These are phyloP conservation scores for Cutaneotrichosporon dermatis DNA, from an alignment of 1,284 basidiomycete genomes.

Conservation along the genomic window DNA sequence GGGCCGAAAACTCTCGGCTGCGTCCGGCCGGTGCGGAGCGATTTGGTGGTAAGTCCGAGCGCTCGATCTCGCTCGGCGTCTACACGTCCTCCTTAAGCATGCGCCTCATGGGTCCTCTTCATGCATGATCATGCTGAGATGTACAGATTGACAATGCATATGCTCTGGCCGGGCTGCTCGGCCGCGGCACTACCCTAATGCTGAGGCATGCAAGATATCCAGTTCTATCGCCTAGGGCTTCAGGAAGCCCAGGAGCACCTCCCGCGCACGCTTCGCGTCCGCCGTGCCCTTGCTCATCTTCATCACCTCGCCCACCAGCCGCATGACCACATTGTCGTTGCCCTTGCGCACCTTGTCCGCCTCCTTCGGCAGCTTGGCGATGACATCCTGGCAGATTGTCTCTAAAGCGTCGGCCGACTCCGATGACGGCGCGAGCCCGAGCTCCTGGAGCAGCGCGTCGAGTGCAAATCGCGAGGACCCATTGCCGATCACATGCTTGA, in stretches of 20 bases:
- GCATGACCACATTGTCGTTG: constrained; percentile 75
- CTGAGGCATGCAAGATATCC: neutral
- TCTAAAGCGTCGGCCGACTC: constrained; percentile 49
- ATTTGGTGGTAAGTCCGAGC: no score
- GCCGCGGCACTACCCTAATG: no score
- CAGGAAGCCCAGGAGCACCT: constrained; percentile 34
- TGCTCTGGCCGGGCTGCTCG: no score
- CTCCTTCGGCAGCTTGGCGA: constrained; percentile 66
- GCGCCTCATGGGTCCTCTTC: no score
- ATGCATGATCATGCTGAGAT: no score
- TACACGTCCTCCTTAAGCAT: no score
- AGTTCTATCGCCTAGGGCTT: neutral
- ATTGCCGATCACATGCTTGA: constrained; percentile 59
- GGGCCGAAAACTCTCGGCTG: neutral
- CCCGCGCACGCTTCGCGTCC: constrained; percentile 54
- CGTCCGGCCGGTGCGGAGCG: no score
- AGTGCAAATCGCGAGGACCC: constrained; percentile 13
- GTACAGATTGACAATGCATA: no score
- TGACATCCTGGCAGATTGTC: constrained; percentile 59
- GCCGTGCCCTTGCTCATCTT: constrained; percentile 72
- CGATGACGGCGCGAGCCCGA: constrained; percentile 23
- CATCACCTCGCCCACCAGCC: constrained; percentile 87
- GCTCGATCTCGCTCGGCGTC: no score
- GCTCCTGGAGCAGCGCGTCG: constrained; percentile 50
- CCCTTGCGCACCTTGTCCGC: constrained; percentile 66